Evolutionary conservation across 805 yeast species (phyloP).

Genomic region (Lachancea quebecensis): DNA sequence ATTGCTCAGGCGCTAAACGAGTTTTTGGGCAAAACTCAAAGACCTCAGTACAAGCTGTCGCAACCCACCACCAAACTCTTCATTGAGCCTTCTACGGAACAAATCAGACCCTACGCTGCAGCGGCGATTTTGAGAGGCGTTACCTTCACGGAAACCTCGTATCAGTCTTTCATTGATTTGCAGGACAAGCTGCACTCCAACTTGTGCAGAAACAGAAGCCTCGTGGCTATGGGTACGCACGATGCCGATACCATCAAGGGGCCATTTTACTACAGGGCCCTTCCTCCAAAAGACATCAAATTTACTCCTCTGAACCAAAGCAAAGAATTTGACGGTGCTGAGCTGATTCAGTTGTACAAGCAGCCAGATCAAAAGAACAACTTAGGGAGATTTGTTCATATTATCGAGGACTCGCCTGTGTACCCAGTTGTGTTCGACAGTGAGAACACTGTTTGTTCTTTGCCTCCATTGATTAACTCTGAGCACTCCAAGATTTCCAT

Average conservation of each 20-base stretch:
- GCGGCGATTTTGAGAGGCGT: conserved; percentile 88
- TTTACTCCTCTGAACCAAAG: conserved; percentile 73
- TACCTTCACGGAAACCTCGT: conserved; percentile 72
- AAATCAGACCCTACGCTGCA: conserved; percentile 87
- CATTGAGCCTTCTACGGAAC: conserved; percentile 65
- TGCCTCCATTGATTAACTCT: conserved; percentile 96
- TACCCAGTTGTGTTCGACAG: conserved; percentile 86
- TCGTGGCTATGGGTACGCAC: conserved; percentile 98
- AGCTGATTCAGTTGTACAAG: conserved; percentile 77
- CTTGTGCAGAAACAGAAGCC: conserved; percentile 92
- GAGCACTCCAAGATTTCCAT: conserved; percentile 82
- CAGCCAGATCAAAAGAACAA: conserved; percentile 71
- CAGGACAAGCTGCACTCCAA: conserved; percentile 96
- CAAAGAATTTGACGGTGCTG: conserved; percentile 61
- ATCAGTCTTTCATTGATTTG: conserved; percentile 89
- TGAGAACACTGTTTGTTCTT: conserved; percentile 69
- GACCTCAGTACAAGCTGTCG: conserved; percentile 62
- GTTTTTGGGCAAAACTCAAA: conserved; percentile 60
- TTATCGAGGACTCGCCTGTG: conserved; percentile 81
- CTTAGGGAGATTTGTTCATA: conserved; percentile 79
- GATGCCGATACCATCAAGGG: conserved; percentile 75
- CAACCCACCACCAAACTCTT: conserved; percentile 63
- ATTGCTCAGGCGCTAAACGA: conserved; percentile 92
- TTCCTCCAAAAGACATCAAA: conserved; percentile 67
- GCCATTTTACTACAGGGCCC: conserved; percentile 84